Evolutionary conservation across 2,329 filamentous ascomycete genomes (phyloP).

Genomic region (Gremmenia infestans): DNA sequence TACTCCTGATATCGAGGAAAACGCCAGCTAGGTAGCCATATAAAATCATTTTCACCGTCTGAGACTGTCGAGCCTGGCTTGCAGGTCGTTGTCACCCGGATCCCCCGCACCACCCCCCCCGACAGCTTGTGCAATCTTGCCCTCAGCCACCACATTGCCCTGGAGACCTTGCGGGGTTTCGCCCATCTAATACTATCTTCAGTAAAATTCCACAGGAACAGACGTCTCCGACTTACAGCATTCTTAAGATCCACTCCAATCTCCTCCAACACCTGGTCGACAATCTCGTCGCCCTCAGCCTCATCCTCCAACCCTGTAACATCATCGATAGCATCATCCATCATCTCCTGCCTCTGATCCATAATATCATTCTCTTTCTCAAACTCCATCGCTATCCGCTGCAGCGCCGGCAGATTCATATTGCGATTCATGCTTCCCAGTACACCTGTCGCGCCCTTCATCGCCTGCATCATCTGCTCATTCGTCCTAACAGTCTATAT

Average conservation of each 20-base stretch:
- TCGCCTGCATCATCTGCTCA: conserved; percentile 99
- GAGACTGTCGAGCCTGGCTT: conserved; percentile 87
- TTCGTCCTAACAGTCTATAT: conserved; percentile 89
- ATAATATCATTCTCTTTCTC: conserved; percentile 99
- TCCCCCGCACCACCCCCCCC: conserved; percentile 59
- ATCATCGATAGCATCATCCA: conserved; percentile 98
- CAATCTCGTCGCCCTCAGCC: conserved; percentile 93
- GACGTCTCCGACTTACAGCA: conserved; percentile 57
- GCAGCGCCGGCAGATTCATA: conserved; percentile 93
- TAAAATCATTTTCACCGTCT: conserved; percentile 25
- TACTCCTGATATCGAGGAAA: conserved; percentile 9
- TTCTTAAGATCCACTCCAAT: conserved; percentile 92
- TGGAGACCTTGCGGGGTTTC: conserved; percentile 86
- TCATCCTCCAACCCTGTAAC: conserved; percentile 87
- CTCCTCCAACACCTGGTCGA: conserved; percentile 94
- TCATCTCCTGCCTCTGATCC: conserved; percentile 99
- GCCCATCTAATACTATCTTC: conserved; percentile 59
- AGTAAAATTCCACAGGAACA: conserved; percentile 1
- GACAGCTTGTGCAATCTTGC: conserved; percentile 80
- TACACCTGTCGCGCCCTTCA: conserved; percentile 94
- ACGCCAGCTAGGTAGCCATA: conserved; percentile 15
- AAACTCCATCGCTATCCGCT: conserved; percentile 98
- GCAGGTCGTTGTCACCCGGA: conserved; percentile 79
- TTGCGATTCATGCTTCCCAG: conserved; percentile 95
- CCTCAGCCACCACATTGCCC: conserved; percentile 65